A percentile compares a stretch with the other conserved stretches of the same genome.
Evolutionary conservation across 2,329 filamentous ascomycete species (phyloP).

Genomic region (Trichophyton benhamiae): DNA sequence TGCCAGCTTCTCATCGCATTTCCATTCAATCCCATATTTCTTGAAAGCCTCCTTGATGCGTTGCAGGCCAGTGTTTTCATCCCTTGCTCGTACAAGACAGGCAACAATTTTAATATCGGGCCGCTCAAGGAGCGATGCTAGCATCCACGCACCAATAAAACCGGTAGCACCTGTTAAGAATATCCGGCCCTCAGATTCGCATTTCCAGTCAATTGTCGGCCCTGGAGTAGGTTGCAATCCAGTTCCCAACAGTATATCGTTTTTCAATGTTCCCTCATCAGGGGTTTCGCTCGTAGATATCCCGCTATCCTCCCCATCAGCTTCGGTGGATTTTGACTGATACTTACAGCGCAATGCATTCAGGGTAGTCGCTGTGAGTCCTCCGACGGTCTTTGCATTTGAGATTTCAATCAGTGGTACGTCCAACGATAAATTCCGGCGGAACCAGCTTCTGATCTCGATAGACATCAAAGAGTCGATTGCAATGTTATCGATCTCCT

Average conservation of each 20-base stretch:
- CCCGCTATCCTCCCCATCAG: neutral
- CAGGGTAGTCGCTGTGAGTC: neutral
- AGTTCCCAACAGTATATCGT: neutral
- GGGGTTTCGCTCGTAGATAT: neutral
- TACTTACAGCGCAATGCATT: neutral
- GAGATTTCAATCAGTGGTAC: neutral
- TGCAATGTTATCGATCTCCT: constrained; percentile 9
- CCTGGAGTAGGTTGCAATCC: neutral
- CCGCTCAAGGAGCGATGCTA: constrained; percentile 53
- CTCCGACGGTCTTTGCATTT: neutral
- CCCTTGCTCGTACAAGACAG: constrained; percentile 57
- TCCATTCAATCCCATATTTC: constrained; percentile 25
- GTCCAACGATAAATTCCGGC: constrained; percentile 5
- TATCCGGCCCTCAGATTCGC: constrained; percentile 31
- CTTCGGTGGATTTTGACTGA: neutral
- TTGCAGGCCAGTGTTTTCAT: constrained; percentile 20
- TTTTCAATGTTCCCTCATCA: neutral
- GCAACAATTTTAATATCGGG: constrained; percentile 26
- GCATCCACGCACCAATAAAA: constrained; percentile 65
- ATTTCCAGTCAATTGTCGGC: constrained; percentile 11
- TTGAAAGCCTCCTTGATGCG: constrained; percentile 39
- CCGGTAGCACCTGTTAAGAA: constrained; percentile 76
- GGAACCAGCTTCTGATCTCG: constrained; percentile 15
- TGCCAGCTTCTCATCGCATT: constrained; percentile 11
- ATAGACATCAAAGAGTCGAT: constrained; percentile 16